These are phyloP conservation scores for Turritis glabra DNA, from an alignment of 345 rosid species.

Conservation along the genomic window DNA sequence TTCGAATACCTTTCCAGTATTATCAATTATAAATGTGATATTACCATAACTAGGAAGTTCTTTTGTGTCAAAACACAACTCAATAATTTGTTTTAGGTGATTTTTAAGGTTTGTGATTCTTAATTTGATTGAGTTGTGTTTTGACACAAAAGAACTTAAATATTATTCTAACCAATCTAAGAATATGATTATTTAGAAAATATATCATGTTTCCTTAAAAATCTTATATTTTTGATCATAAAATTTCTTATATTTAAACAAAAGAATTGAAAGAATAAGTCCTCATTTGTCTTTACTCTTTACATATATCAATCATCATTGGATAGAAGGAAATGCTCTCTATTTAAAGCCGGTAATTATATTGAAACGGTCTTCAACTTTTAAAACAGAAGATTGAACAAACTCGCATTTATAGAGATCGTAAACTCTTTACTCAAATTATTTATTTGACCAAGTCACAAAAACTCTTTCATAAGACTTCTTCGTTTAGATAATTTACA, in stretches of 20 bases:
- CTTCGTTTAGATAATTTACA: conserved; percentile 9
- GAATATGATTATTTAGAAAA: background rate
- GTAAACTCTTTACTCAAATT: background rate
- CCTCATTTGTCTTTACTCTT: no score
- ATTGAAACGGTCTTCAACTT: conserved; percentile 3
- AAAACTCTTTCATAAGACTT: background rate
- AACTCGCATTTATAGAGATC: background rate
- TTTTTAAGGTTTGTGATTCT: background rate
- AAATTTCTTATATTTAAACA: background rate
- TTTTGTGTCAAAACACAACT: background rate
- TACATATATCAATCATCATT: background rate
- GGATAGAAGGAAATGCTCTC: background rate
- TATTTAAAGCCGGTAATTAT: background rate
- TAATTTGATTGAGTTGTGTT: no score
- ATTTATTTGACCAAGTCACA: background rate
- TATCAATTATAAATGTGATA: no score
- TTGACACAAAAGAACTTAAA: no score
- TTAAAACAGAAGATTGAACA: background rate
- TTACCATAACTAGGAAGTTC: background rate
- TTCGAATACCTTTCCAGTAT: no score
- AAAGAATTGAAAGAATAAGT: background rate
- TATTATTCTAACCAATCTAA: background rate
- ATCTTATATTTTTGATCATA: background rate
- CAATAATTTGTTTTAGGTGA: background rate
- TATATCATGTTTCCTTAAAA: background rate